Percentiles rank a stretch among this genome's conserved stretches.
Evolutionary conservation across 176 grass and related monocot species (phyloP).

Genomic region (Secale cereale): DNA sequence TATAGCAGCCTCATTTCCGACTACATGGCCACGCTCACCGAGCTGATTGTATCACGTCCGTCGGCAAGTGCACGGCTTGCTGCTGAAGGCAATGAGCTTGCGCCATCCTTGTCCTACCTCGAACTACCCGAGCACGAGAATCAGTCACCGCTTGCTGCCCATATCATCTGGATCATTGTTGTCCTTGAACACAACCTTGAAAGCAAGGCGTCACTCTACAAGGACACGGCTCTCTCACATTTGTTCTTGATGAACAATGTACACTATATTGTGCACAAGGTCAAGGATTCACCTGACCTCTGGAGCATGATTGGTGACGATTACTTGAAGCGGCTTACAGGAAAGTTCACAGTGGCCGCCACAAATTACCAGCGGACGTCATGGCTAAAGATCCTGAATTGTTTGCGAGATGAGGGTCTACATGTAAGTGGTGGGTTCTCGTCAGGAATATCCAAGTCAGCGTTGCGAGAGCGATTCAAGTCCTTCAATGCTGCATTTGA

Average conservation of each 20-base stretch:
- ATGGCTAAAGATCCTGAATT: slow-evolving; percentile 70
- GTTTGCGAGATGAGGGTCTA: slow-evolving; percentile 85
- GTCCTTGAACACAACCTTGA: slow-evolving; percentile 82
- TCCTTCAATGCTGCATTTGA: slow-evolving; percentile 85
- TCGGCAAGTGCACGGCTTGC: slow-evolving; percentile 53
- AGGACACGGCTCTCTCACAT: slow-evolving; percentile 58
- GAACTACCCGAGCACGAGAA: slow-evolving; percentile 81
- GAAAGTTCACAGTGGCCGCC: slow-evolving; percentile 61
- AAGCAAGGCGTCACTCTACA: slow-evolving; percentile 74
- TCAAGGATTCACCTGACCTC: slow-evolving; percentile 74
- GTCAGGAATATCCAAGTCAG: slow-evolving; percentile 72
- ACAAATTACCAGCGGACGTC: slow-evolving; percentile 63
- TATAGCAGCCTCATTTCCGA: slow-evolving; percentile 86
- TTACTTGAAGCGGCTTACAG: slow-evolving; percentile 71
- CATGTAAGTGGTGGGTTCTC: slow-evolving; percentile 84
- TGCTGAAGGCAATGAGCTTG: slow-evolving; percentile 45
- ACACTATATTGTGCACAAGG: slow-evolving; percentile 92
- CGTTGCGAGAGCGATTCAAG: slow-evolving; percentile 76
- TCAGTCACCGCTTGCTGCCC: slow-evolving; percentile 57
- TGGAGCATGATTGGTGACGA: slow-evolving; percentile 72
- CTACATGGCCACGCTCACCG: slow-evolving; percentile 70
- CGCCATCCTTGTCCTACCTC: slow-evolving; percentile 40
- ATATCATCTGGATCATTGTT: slow-evolving; percentile 87
- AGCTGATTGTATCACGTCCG: slow-evolving; percentile 65
- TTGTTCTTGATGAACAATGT: slow-evolving; percentile 95